Evolutionary conservation across 1,139 yeast species (phyloP).

Genomic region (Meyerozyma guilliermondii): DNA sequence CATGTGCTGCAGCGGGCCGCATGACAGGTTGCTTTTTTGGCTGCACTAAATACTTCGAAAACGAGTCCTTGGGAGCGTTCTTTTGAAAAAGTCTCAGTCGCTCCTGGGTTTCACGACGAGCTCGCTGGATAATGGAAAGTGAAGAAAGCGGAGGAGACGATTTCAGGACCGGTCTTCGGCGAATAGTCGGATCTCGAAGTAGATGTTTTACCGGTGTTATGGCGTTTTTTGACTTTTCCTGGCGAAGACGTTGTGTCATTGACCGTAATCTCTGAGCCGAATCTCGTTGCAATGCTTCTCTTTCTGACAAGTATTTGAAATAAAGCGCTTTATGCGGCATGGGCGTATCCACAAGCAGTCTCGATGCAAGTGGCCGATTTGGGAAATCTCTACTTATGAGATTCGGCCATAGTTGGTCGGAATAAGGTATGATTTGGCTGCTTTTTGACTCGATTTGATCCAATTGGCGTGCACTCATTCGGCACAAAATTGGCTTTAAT

Average conservation of each 20-base stretch:
- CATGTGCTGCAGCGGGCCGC: too few species aligned
- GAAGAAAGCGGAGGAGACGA: not conserved
- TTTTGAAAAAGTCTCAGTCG: not conserved
- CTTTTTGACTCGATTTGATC: constrained; percentile 38
- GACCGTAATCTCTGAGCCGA: constrained; percentile 46
- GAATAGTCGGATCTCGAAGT: constrained; percentile 35
- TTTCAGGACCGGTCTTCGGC: constrained; percentile 13
- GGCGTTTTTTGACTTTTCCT: constrained; percentile 43
- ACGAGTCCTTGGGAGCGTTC: not conserved
- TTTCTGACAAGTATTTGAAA: constrained; percentile 38
- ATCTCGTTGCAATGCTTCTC: constrained; percentile 41
- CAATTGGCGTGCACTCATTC: constrained; percentile 46
- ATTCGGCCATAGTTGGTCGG: constrained; percentile 48
- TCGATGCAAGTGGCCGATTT: constrained; percentile 24
- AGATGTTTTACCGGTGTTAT: constrained; percentile 37
- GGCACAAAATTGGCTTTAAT: constrained; percentile 35
- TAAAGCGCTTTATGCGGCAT: constrained; percentile 43
- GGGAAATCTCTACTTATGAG: constrained; percentile 48
- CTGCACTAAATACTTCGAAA: not conserved
- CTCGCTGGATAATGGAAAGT: not conserved
- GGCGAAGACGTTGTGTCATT: constrained; percentile 35
- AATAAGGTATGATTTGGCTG: constrained; percentile 40
- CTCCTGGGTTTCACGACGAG: not conserved
- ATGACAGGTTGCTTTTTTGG: not conserved
- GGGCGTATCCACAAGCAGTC: constrained; percentile 1